Percentiles rank a stretch among this genome's conserved stretches.
Conservation (phyloP, 805 yeast species). For the Dipodascopsis uninucleata region DNA sequence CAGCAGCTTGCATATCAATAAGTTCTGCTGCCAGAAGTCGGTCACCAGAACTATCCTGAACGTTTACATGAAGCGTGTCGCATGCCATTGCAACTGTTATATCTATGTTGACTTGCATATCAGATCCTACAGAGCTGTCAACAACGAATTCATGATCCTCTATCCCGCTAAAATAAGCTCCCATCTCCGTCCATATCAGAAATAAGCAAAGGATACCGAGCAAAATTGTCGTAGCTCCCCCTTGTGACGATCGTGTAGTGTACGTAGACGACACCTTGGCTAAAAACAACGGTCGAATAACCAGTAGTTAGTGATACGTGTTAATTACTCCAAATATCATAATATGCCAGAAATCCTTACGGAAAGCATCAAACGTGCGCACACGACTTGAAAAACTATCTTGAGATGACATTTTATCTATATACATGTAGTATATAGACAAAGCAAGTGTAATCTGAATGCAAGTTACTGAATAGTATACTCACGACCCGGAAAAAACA, state of each 20-base stretch:
- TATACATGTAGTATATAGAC: too few species aligned
- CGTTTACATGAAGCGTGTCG: conserved; percentile 66
- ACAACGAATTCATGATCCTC: conserved; percentile 75
- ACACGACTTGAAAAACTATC: conserved; percentile 16
- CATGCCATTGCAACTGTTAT: conserved; percentile 83
- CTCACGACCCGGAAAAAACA: too few species aligned
- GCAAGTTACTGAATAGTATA: too few species aligned
- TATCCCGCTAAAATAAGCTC: conserved; percentile 78
- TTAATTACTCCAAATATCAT: conserved; percentile 26
- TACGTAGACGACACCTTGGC: conserved; percentile 70
- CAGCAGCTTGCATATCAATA: conserved; percentile 60
- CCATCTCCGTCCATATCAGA: conserved; percentile 78
- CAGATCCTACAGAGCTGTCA: conserved; percentile 55
- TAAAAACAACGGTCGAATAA: conserved; percentile 27
- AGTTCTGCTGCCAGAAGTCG: conserved; percentile 72
- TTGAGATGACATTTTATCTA: conserved; percentile 7
- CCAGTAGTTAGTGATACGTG: conserved; percentile 35
- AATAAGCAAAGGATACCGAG: conserved; percentile 61
- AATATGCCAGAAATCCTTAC: conserved; percentile 12
- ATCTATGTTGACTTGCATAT: conserved; percentile 71
- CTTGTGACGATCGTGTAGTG: conserved; percentile 68
- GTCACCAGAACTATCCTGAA: conserved; percentile 74
- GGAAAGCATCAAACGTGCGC: conserved; percentile 31
- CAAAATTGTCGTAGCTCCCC: conserved; percentile 67
- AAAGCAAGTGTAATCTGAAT: too few species aligned